A percentile compares a stretch with the other conserved stretches of the same genome.
These are phyloP conservation scores for Komagataella populi DNA, from an alignment of 805 yeast species.

Conservation along the genomic window DNA sequence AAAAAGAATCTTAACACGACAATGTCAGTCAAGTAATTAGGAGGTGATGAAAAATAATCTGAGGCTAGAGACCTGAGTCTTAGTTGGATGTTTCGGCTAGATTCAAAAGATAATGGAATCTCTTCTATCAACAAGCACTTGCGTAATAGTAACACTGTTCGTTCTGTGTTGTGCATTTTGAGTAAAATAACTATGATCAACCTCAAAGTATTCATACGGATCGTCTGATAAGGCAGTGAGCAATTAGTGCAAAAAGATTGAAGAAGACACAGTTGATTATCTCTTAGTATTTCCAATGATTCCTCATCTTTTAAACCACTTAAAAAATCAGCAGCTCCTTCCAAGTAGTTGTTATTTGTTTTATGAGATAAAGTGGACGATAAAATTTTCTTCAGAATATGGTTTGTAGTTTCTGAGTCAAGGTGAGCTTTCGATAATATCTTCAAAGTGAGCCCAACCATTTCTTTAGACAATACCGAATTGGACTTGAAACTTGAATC, in stretches of 20 bases:
- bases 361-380: background rate
- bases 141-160: background rate
- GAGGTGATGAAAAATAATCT: conserved; percentile 17
- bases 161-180: background rate
- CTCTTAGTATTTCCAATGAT: background rate
- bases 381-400: no score
- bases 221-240: background rate
- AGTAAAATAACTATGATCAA: background rate
- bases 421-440: background rate
- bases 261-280: background rate
- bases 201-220: background rate
- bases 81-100: conserved; percentile 62
- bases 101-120: conserved; percentile 53
- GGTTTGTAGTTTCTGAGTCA: background rate
- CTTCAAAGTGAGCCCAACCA: background rate
- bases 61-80: conserved; percentile 49
- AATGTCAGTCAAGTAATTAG: conserved; percentile 13
- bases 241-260: background rate
- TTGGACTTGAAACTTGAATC: background rate
- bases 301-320: background rate
- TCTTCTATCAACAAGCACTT: conserved; percentile 53
- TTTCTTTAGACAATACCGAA: background rate
- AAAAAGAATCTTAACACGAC: conserved; percentile 35
- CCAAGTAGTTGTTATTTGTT: background rate
- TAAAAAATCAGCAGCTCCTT: background rate